Base-by-base conservation (phyloP, 306 rosid species). In the Quercus dentata region DNA sequence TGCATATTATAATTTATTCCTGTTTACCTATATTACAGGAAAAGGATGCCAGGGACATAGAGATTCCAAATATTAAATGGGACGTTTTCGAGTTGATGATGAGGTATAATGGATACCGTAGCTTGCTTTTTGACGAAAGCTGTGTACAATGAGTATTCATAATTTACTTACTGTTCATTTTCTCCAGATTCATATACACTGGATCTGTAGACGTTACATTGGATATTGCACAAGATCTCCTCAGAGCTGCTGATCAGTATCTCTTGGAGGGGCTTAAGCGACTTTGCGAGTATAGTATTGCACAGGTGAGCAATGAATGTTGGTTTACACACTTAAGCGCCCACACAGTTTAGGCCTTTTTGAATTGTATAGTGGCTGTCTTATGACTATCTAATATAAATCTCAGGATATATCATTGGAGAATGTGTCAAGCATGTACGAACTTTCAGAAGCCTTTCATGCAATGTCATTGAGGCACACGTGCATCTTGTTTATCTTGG, bases 51-150 rank as follows among this genome's bases (percentile, higher is more conserved):
- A 93, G 91, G 85, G 99, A 95, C 83, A 93, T 95, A 77, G 99
- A 95, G 84, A 95, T 95, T 80, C 99, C 99, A 78, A 93, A 95
- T 83, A 95, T 95, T 81, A 92, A 90, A 90, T 95, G 99, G 99
- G 98, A 90, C 76, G 97, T 95, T 79, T 95, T 95, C 2, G 92
- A 95, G 87, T 85, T 95, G 89, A 95, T 95, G 99, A 95, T 95
- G 98, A 93, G 99, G 99, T 95, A 65, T 38, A 67, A 28, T 68
- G 78, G 76, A 73, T 70, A 71, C 69, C 76, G 56, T 35, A 61
- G 17, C 82, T 72, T 46, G 69, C 44, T 79, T 51, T 38, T 78
- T 78, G 46, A 27, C 25, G 2, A 18, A 61, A 62, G 35, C 78
- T 83, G 51, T 82, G 4, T 44, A 17, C 46, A 51, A 44, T 12